These are phyloP conservation scores for Lizanozyma gosingica DNA, from an alignment of 1,139 yeast species.

Conservation along the genomic window DNA sequence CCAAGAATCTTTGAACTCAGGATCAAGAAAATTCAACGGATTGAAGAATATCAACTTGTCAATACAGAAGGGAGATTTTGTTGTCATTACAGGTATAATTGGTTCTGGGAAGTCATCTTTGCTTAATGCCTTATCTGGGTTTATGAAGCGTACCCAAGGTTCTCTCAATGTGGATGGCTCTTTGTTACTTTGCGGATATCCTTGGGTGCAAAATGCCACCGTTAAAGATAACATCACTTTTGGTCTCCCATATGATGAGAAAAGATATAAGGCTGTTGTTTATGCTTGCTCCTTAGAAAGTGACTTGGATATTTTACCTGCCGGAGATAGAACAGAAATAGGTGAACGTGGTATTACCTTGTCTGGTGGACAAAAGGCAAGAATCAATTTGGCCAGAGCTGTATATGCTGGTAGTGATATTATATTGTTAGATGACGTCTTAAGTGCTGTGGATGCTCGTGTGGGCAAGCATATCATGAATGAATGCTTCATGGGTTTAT, in stretches of 20 bases:
- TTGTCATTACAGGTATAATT: conserved; percentile 40
- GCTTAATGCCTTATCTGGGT: conserved; percentile 38
- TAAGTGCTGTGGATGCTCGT: conserved; percentile 43
- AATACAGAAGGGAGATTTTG: conserved; percentile 32
- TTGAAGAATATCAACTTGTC: conserved; percentile 20
- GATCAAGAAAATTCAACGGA: conserved; percentile 7
- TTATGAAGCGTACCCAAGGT: conserved; percentile 40
- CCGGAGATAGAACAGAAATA: conserved; percentile 38
- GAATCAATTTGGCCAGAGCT: conserved; percentile 38
- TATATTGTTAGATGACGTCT: conserved; percentile 35
- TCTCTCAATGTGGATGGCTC: conserved; percentile 29
- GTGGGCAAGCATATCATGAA: conserved; percentile 39
- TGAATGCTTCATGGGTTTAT: conserved; percentile 25
- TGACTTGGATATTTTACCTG: conserved; percentile 30
- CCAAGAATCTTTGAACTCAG: neutral
- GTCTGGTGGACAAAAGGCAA: conserved; percentile 43
- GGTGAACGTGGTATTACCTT: conserved; percentile 43
- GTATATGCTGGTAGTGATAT: conserved; percentile 34
- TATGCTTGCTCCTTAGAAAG: conserved; percentile 27
- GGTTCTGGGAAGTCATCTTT: conserved; percentile 44
- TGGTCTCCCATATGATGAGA: conserved; percentile 19
- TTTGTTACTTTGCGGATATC: conserved; percentile 40
- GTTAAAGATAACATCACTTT: conserved; percentile 32
- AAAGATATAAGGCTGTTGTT: conserved; percentile 20
- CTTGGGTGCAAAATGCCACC: conserved; percentile 39